Evolutionary conservation across 768 basidiomycete species (phyloP).

Genomic region (Amanita brunnescens): DNA sequence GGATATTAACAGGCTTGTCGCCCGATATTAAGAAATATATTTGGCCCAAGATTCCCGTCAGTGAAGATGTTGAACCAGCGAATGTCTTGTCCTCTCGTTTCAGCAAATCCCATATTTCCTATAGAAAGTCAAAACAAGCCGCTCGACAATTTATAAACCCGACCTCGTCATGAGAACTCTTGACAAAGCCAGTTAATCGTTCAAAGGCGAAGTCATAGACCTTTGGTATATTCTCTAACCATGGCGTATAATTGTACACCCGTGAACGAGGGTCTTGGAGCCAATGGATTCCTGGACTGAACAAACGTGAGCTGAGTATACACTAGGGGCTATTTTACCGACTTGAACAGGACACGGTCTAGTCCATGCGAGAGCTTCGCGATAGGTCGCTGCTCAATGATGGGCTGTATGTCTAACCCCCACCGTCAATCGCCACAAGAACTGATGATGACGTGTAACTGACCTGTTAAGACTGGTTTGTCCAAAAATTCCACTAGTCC

Average conservation of each 20-base stretch:
- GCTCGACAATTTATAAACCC: slow-evolving; percentile 10
- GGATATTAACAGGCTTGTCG: slow-evolving; percentile 55
- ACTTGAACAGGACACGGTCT: slow-evolving; percentile 73
- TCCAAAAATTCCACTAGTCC: slow-evolving; percentile 22
- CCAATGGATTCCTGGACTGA: slow-evolving; percentile 84
- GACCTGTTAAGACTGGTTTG: slow-evolving; percentile 32
- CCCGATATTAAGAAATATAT: slow-evolving; percentile 83
- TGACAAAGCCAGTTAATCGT: slow-evolving; percentile 62
- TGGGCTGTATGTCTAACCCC: slow-evolving; percentile 31
- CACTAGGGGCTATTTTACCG: slow-evolving; percentile 15
- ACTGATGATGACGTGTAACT: not conserved
- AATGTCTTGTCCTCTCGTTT: slow-evolving; percentile 50
- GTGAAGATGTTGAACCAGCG: slow-evolving; percentile 83
- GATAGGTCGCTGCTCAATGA: slow-evolving; percentile 37
- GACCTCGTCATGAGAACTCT: slow-evolving; percentile 71
- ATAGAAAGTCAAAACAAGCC: not conserved
- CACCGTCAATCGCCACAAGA: not conserved
- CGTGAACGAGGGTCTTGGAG: slow-evolving; percentile 77
- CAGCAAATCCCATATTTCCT: slow-evolving; percentile 65
- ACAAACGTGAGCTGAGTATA: slow-evolving; percentile 4
- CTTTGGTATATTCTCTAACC: slow-evolving; percentile 63
- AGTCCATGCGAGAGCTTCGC: slow-evolving; percentile 55
- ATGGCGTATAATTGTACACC: slow-evolving; percentile 77
- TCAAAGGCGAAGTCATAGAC: slow-evolving; percentile 83
- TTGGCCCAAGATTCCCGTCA: slow-evolving; percentile 77